Evolutionary conservation across 176 grass and related monocot species (phyloP).

Genomic region (Oryza officinalis): DNA sequence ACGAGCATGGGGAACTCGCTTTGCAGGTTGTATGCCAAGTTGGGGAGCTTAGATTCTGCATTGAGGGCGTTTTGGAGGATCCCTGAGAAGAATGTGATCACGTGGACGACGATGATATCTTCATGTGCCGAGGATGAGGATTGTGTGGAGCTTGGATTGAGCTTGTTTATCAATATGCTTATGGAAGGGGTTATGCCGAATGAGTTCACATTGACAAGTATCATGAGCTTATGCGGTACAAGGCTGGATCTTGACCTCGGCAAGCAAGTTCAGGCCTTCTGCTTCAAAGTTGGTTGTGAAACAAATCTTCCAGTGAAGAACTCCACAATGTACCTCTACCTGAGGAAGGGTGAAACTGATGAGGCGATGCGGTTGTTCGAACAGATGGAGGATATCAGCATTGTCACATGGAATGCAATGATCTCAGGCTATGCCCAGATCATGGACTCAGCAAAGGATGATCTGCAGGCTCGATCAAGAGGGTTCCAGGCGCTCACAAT

Average conservation of each 20-base stretch:
- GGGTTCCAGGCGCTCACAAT: constrained; percentile 70
- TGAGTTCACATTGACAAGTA: constrained; percentile 72
- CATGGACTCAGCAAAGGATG: constrained; percentile 73
- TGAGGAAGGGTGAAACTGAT: constrained; percentile 59
- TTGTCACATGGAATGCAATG: constrained; percentile 80
- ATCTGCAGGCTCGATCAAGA: constrained; percentile 50
- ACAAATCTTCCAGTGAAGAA: constrained; percentile 63
- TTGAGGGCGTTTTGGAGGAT: constrained; percentile 54
- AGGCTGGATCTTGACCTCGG: constrained; percentile 63
- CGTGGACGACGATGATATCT: constrained; percentile 79
- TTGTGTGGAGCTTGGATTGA: constrained; percentile 52
- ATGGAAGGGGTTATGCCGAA: constrained; percentile 58
- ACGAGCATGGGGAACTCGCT: constrained; percentile 69
- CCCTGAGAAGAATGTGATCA: constrained; percentile 73
- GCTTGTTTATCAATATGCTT: constrained; percentile 69
- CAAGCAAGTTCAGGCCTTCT: constrained; percentile 74
- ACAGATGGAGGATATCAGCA: constrained; percentile 51
- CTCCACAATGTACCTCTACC: constrained; percentile 77
- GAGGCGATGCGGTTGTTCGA: constrained; percentile 69
- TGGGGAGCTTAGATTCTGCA: constrained; percentile 49
- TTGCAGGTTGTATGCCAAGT: constrained; percentile 69
- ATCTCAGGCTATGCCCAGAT: constrained; percentile 72
- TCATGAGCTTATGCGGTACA: constrained; percentile 63
- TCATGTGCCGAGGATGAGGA: constrained; percentile 66
- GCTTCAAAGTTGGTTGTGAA: constrained; percentile 66